Base-by-base conservation (phyloP, 225 moss, liverwort and hornwort genomes). In the Polytrichum formosum region DNA sequence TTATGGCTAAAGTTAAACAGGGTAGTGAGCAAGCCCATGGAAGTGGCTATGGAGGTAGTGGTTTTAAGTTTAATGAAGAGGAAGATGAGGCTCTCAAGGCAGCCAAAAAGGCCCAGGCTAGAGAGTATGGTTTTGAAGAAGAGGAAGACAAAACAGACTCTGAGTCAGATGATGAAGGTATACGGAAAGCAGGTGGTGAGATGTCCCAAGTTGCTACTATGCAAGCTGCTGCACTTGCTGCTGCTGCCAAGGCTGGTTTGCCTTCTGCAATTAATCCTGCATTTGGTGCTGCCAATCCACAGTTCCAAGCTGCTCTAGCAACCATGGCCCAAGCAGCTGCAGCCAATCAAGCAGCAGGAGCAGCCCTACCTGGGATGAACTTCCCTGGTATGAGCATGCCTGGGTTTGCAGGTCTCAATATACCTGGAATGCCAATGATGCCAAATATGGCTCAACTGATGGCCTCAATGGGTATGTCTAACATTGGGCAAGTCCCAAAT, bases 1-100 rank as follows among this genome's bases (percentile, higher is more conserved):
- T 98, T 67, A 92, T 91, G 92, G 31, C 81, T 26, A 98, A 98
- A 75, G 97, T 98, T 10, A 98, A 91, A 77, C 94, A 98, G 70
- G 97, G 97, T 63, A 98, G 94, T 74, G 97, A 98, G 74, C 97
- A 98, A 83, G 97, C 94, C 9, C 97, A 98, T 80, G 97, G 97
- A 60, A 98, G 97, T 80, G 97, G 94, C 26, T 98, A 98, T 66
- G 97, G 94, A 74, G 97, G 97, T 22, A 98, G 97, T 69, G 97
- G 94, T 6, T 98, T 98, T 56, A 98, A 98, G 46, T 98, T 98
- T 18, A 98, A 98, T 71, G 97, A 98, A 81, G 97, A 98, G 75
- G 97, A 98, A 83, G 97, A 94, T 65, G 94, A 98, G 82, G 97
- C 94, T 71, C 87, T 90, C 1, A 98, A 91, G 77, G 97, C 97